Evolutionary conservation across 768 basidiomycete species (phyloP).

Genomic region (Cystofilobasidium capitatum): DNA sequence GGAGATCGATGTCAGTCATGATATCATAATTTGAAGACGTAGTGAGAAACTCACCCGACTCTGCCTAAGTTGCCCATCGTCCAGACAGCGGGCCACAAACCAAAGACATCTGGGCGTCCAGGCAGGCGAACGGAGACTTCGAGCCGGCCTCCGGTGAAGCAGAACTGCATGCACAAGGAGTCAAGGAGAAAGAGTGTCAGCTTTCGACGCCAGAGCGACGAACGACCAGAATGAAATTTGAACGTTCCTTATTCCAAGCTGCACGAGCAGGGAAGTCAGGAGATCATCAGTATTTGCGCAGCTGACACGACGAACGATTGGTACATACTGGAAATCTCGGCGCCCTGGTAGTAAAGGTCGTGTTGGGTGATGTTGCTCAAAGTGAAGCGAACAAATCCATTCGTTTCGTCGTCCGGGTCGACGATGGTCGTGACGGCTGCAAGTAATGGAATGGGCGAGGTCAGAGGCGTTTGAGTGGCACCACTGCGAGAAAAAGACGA

Average conservation of each 20-base stretch:
- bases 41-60: too few species aligned
- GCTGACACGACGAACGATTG: too few species aligned
- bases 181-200: too few species aligned
- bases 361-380: not conserved
- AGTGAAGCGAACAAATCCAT: not conserved
- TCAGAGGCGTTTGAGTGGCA: too few species aligned
- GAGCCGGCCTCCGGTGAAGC: slow-evolving; percentile 24
- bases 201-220: slow-evolving; percentile 28
- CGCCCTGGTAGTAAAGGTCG: not conserved
- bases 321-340: not conserved
- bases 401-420: not conserved
- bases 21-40: too few species aligned
- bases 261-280: too few species aligned
- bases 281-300: too few species aligned
- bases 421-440: not conserved
- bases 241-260: slow-evolving; percentile 24
- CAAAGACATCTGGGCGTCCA: slow-evolving; percentile 28
- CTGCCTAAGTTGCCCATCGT: slow-evolving; percentile 27
- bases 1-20: too few species aligned
- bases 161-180: slow-evolving; percentile 67
- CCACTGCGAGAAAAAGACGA: too few species aligned
- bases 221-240: not conserved
- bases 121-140: slow-evolving; percentile 18
- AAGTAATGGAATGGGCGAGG: not conserved
- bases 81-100: slow-evolving; percentile 21